Evolutionary conservation across 768 basidiomycete species (phyloP), one percentile per base, ranked within the genome.

Genomic region (Lyophyllum semitale): DNA sequence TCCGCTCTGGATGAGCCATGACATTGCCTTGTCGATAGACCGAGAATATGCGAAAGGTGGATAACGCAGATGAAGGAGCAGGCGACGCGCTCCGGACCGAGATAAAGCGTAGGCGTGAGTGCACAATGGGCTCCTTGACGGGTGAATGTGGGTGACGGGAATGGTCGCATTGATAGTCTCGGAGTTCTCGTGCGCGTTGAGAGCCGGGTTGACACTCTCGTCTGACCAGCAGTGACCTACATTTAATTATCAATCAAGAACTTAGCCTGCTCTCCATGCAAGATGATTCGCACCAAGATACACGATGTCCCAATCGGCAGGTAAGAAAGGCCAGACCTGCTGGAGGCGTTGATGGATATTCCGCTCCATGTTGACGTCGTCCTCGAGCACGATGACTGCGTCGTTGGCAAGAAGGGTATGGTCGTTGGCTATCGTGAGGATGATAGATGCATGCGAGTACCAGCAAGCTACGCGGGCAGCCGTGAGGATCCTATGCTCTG

Each of bases 161-260:
- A 44, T 13, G 23, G 50, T 50, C 29, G 12, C 46, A 17, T 51
- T 48, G 51, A 46, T 44, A 42, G 35, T 27, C 17, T 53, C 29
- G 29, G 53, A 48, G 30, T 58, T 54, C 50, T 51, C 9, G 54
- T 59, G 56, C 18, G 40, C 51, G 25, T 63, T 52, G 23, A 78
- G 49, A 5, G 82, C 68, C 3, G 80, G 73, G 33, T 80, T 68
- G 53, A 64, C 66, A 1, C 80, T 69, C 68, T 92, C 89, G 55
- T 89, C 74, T 20, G 88, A 89, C 89, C 89, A 91, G 63, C 89
- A 91, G 60, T 91, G 87, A 7, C 90, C 89, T 91, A 58, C 17
- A 57, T 27, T 47, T 30, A 61, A 47, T n/a, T 9, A 51, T 53
- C 20, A 17, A 40, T 17, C 11, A 8, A 43, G 15, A 15, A 20